phyloP scores from a whole-genome alignment of 192 early-diverging fungal genomes.

The Umbelopsis sp. region DNA sequence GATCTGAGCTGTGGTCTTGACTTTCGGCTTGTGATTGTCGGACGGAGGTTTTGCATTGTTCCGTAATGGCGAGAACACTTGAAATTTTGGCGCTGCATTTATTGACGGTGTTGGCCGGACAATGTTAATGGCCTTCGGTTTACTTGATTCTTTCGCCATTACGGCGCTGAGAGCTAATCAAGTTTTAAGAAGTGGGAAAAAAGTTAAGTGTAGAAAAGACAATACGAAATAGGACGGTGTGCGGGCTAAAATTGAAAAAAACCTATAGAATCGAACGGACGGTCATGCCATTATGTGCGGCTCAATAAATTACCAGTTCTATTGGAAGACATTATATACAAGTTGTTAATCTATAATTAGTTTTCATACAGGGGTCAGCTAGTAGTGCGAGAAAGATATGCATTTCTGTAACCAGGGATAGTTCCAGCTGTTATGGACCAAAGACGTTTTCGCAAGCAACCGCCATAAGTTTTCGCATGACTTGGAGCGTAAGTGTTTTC shows the following conservation, averaged over 20 bases:
- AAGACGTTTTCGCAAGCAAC: slow-evolving; percentile 3
- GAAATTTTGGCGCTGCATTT: slow-evolving; percentile 11
- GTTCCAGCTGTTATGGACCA: not conserved
- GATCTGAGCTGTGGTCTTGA: slow-evolving; percentile 14
- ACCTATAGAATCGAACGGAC: too few species aligned
- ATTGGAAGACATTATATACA: too few species aligned
- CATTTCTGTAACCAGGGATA: not conserved
- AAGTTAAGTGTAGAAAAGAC: not conserved
- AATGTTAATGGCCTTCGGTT: slow-evolving; percentile 16
- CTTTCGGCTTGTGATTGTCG: slow-evolving; percentile 8
- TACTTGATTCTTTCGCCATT: slow-evolving; percentile 20
- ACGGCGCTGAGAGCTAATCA: slow-evolving; percentile 3
- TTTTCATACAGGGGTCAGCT: not conserved
- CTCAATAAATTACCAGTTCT: too few species aligned
- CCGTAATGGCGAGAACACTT: slow-evolving; percentile 19
- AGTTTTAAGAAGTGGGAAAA: not conserved
- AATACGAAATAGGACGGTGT: too few species aligned
- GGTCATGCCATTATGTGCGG: too few species aligned
- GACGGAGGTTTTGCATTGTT: slow-evolving; percentile 20
- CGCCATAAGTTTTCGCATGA: slow-evolving; percentile 8
- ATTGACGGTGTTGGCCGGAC: slow-evolving; percentile 8
- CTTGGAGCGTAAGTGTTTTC: slow-evolving; percentile 11
- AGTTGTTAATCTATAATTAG: too few species aligned
- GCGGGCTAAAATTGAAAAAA: too few species aligned
- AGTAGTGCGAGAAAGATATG: not conserved